phyloP scores from a whole-genome alignment of 73 alveolate genomes.

The Uronychia binucleata region DNA sequence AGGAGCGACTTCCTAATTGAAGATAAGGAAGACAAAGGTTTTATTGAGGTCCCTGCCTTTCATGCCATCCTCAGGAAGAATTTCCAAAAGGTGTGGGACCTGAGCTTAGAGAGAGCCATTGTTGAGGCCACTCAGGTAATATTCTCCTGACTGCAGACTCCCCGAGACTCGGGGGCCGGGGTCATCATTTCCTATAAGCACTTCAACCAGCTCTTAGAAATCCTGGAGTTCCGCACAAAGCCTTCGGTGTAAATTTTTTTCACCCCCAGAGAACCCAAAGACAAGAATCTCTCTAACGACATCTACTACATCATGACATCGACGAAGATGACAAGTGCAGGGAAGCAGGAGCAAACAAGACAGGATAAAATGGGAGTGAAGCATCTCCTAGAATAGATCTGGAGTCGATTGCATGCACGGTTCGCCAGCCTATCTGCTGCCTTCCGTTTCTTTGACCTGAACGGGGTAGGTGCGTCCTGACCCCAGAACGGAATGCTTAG shows the following conservation, averaged over 20 bases:
- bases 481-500: conserved; percentile 11
- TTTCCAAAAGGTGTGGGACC: not conserved
- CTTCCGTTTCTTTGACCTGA: conserved; percentile 43
- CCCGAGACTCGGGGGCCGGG: no score
- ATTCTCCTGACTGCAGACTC: no score
- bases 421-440: conserved; percentile 23
- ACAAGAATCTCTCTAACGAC: not conserved
- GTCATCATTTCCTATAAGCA: not conserved
- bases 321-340: not conserved
- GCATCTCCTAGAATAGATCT: conserved; percentile 17
- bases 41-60: not conserved
- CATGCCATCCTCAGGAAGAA: not conserved
- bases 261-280: not conserved
- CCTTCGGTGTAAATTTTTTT: not conserved
- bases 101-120: not conserved
- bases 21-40: not conserved
- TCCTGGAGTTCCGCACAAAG: not conserved
- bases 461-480: not conserved
- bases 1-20: not conserved
- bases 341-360: not conserved
- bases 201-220: not conserved
- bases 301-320: not conserved
- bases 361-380: not conserved
- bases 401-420: conserved; percentile 20
- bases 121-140: not conserved